Percentiles rank a stretch among this genome's conserved stretches.
phyloP scores from a whole-genome alignment of 345 rosid species.

The Camelina laxa region DNA sequence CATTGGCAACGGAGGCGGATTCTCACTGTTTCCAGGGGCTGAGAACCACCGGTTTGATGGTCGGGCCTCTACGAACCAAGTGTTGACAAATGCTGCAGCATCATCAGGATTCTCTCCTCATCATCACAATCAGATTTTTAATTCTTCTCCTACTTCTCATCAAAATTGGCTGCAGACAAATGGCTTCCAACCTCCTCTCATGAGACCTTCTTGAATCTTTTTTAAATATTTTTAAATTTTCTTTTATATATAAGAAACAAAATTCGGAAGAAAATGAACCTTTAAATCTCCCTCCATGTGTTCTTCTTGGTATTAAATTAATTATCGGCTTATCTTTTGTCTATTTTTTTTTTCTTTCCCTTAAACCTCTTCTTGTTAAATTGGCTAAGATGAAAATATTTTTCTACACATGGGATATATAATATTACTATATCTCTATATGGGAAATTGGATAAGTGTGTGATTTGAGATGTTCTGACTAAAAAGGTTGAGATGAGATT shows the following conservation, averaged over 20 bases:
- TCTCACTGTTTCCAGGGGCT: constrained; percentile 56
- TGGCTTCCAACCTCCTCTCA: constrained; percentile 44
- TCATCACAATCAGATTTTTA: constrained; percentile 46
- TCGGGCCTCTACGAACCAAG: constrained; percentile 50
- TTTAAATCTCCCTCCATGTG: not conserved
- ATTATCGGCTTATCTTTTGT: constrained; percentile 8
- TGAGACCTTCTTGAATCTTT: constrained; percentile 45
- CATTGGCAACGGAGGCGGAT: constrained; percentile 62
- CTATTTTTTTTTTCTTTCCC: not conserved
- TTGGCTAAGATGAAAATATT: constrained; percentile 1
- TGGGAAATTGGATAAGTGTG: constrained; percentile 38
- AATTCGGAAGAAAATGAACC: constrained; percentile 2
- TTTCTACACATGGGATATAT: not conserved
- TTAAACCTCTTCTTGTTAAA: constrained; percentile 16
- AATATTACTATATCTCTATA: not conserved
- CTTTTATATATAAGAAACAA: constrained; percentile 17
- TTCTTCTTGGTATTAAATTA: constrained; percentile 32
- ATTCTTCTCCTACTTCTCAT: constrained; percentile 36
- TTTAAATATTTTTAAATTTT: not conserved
- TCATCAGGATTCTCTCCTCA: constrained; percentile 99
- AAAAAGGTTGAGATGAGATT: constrained; percentile 41
- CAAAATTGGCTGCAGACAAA: constrained; percentile 49
- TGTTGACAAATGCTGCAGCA: constrained; percentile 97
- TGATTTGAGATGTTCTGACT: constrained; percentile 49
- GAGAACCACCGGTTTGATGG: constrained; percentile 47